Evolutionary conservation across 306 rosid genomes (phyloP).

Genomic region (Calophaca sinica): DNA sequence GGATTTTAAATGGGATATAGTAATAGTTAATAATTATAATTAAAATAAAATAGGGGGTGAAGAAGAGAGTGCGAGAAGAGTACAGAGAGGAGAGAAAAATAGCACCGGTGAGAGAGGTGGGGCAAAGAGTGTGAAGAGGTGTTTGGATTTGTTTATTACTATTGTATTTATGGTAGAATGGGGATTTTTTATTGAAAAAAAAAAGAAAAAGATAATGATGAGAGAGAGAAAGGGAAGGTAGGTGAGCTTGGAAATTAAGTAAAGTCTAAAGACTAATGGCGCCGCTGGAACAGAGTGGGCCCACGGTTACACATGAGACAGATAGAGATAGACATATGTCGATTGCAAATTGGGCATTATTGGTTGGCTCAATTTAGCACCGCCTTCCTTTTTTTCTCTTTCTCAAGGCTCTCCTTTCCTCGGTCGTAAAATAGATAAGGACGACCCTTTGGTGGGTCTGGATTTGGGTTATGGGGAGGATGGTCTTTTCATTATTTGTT

Average conservation of each 20-base stretch:
- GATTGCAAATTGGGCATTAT: slow-evolving; percentile 41
- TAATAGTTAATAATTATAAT: too few relatives aligned
- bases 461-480: slow-evolving; percentile 65
- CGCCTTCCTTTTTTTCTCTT: slow-evolving; percentile 49
- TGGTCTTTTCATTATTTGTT: slow-evolving; percentile 4
- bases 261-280: slow-evolving; percentile 63
- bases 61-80: background rate
- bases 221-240: slow-evolving; percentile 23
- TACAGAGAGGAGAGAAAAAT: background rate
- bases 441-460: slow-evolving; percentile 46
- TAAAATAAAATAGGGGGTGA: background rate
- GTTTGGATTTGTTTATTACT: slow-evolving; percentile 56
- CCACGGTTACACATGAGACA: slow-evolving; percentile 55
- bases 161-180: slow-evolving; percentile 18
- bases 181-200: background rate
- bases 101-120: background rate
- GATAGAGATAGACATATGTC: slow-evolving; percentile 39
- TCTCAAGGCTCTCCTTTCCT: background rate
- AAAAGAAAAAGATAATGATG: background rate
- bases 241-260: slow-evolving; percentile 83
- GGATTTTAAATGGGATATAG: slow-evolving; percentile 30
- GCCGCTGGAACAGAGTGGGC: slow-evolving; percentile 74
- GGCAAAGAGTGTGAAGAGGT: slow-evolving; percentile 28
- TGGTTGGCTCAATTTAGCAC: slow-evolving; percentile 56
- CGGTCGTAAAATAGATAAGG: slow-evolving; percentile 46